These are phyloP conservation scores for Fusarium buharicum DNA, from an alignment of 2,329 filamentous ascomycete species.

Conservation along the genomic window DNA sequence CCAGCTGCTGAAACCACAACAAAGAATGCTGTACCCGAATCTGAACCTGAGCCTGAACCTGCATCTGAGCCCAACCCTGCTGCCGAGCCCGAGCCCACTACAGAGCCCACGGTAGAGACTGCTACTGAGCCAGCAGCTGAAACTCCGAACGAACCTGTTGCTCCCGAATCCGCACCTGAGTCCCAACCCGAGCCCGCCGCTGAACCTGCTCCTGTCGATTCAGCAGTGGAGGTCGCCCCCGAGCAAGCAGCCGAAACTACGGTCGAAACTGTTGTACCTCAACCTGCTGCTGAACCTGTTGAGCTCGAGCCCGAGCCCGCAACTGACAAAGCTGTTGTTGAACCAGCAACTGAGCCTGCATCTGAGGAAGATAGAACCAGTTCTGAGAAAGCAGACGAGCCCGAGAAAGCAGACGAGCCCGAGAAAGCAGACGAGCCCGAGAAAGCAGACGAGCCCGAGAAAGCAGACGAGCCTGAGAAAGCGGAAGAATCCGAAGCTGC, in stretches of 20 bases:
- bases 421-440: no score
- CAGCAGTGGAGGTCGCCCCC: no score
- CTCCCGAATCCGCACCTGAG: not conserved
- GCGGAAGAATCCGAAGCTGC: no score
- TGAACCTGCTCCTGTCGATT: not conserved
- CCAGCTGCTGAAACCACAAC: not conserved
- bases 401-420: no score
- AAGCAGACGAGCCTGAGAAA: no score
- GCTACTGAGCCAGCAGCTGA: not conserved
- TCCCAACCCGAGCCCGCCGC: not conserved
- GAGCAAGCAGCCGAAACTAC: no score
- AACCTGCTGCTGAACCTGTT: not conserved
- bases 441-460: no score
- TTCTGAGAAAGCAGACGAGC: no score
- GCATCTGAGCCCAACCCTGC: not conserved
- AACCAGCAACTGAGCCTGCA: not conserved
- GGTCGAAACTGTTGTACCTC: not conserved
- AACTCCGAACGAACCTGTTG: not conserved
- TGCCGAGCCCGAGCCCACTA: not conserved
- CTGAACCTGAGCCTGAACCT: not conserved
- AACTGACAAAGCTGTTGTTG: not conserved
- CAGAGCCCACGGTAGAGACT: not conserved
- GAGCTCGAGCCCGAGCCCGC: not conserved
- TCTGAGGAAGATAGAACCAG: not conserved
- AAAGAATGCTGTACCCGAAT: not conserved